phyloP scores from a whole-genome alignment of 352 stramenopile genomes.

The Halophytophthora batemanensis region DNA sequence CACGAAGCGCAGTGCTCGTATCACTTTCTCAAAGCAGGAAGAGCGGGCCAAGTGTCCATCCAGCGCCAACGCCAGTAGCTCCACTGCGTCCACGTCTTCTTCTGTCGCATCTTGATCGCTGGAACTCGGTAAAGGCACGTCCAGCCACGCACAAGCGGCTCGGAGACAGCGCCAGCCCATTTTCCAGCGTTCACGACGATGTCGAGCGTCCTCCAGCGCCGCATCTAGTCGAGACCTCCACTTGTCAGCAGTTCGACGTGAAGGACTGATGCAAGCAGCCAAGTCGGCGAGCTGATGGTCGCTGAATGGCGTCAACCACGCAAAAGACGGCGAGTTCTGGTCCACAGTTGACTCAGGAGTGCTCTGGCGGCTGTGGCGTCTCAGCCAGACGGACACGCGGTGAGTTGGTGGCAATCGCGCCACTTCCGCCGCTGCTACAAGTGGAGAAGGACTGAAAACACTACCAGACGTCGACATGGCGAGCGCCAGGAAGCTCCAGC shows the following conservation, averaged over 20 bases:
- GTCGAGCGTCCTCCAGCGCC: conserved; percentile 26
- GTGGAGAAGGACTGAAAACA: conserved; percentile 19
- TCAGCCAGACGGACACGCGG: conserved; percentile 24
- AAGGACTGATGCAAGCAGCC: conserved; percentile 8
- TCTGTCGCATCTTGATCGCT: conserved; percentile 4
- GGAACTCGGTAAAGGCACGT: conserved; percentile 35
- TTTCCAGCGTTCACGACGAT: conserved; percentile 34
- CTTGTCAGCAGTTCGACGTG: conserved; percentile 1
- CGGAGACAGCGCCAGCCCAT: conserved; percentile 73
- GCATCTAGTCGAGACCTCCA: conserved; percentile 34
- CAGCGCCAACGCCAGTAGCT: conserved; percentile 50
- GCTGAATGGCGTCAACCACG: conserved; percentile 34
- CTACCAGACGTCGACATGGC: conserved; percentile 14
- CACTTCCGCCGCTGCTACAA: conserved; percentile 14
- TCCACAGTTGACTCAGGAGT: conserved; percentile 7
- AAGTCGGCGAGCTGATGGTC: conserved; percentile 30
- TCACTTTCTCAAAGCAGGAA: conserved; percentile 27
- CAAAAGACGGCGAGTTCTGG: conserved; percentile 3
- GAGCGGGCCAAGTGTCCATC: conserved; percentile 49
- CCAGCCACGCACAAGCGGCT: conserved; percentile 48
- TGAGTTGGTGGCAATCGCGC: conserved; percentile 11
- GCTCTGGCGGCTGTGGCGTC: conserved; percentile 10
- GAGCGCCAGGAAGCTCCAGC: conserved; percentile 62
- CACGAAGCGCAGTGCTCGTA: conserved; percentile 24
- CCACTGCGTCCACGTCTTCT: conserved; percentile 20